Percentiles rank a stretch among this genome's conserved stretches.
phyloP scores from a whole-genome alignment of 257 asterid species.

The Pogostemon cablin region DNA sequence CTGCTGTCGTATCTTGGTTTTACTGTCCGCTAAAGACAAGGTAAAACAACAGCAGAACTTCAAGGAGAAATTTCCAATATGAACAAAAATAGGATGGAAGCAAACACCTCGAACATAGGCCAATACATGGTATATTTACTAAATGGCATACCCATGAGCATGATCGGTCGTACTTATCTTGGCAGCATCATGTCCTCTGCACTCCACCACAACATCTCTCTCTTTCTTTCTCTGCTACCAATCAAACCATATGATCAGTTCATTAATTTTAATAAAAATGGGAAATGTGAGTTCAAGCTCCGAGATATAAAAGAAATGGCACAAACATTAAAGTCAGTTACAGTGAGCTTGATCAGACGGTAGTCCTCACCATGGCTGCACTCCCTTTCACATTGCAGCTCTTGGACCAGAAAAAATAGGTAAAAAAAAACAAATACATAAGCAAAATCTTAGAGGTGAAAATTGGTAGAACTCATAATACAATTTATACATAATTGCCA shows the following conservation, averaged over 20 bases:
- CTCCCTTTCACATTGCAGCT: slow-evolving; percentile 94
- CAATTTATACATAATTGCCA: background rate
- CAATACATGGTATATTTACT: background rate
- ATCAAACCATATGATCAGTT: slow-evolving; percentile 16
- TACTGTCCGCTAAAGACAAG: background rate
- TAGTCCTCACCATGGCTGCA: slow-evolving; percentile 98
- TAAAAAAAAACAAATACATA: background rate
- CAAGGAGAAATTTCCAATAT: background rate
- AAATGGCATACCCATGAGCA: slow-evolving; percentile 82
- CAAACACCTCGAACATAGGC: background rate
- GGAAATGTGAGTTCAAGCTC: background rate
- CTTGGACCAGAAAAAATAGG: slow-evolving; percentile 37
- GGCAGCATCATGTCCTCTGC: slow-evolving; percentile 99
- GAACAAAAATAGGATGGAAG: background rate
- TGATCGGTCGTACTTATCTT: slow-evolving; percentile 71
- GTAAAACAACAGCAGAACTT: no score
- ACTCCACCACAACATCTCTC: slow-evolving; percentile 75
- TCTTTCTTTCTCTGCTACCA: slow-evolving; percentile 62
- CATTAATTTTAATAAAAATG: slow-evolving; percentile 14
- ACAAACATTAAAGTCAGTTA: slow-evolving; percentile 74
- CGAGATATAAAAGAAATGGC: slow-evolving; percentile 13
- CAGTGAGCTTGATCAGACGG: slow-evolving; percentile 87
- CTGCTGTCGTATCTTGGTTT: background rate
- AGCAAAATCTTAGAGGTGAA: slow-evolving; percentile 5
- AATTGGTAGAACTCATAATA: background rate